These are phyloP conservation scores for Camellia granthamiana DNA, from an alignment of 148 eudicot species.

Conservation along the genomic window DNA sequence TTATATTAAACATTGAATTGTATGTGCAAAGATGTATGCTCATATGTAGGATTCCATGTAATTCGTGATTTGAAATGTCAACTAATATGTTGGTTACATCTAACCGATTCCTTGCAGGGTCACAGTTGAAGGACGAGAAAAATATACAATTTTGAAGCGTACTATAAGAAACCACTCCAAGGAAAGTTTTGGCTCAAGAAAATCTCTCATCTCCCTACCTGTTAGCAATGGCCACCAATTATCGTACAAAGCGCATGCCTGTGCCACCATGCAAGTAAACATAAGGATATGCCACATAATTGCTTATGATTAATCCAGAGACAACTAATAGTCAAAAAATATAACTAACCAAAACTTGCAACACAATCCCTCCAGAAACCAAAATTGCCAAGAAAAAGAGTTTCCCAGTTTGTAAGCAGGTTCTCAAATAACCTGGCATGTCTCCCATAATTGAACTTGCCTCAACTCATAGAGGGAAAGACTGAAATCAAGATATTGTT, in stretches of 20 bases:
- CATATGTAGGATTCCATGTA: too few species aligned
- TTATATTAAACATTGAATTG: too few species aligned
- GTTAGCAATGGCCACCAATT: too few species aligned
- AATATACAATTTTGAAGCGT: too few species aligned
- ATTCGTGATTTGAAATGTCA: too few species aligned
- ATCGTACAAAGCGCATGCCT: neutral
- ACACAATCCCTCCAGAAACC: constrained; percentile 62
- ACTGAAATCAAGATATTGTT: constrained; percentile 6
- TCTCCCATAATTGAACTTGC: constrained; percentile 45
- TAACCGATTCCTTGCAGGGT: too few species aligned
- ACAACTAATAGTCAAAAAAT: neutral
- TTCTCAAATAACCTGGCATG: constrained; percentile 48
- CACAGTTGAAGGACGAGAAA: too few species aligned
- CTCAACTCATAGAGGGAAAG: constrained; percentile 26
- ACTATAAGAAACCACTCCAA: too few species aligned
- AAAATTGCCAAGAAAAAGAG: constrained; percentile 70
- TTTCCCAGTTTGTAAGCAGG: constrained; percentile 68
- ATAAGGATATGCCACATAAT: neutral
- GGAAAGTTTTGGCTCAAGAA: too few species aligned
- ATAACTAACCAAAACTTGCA: constrained; percentile 72
- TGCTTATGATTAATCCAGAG: neutral
- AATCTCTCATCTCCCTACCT: too few species aligned
- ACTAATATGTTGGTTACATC: too few species aligned
- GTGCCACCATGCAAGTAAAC: neutral
- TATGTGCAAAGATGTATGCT: too few species aligned